Base-by-base conservation (phyloP, 345 rosid species). In the Populus pruinosa region DNA sequence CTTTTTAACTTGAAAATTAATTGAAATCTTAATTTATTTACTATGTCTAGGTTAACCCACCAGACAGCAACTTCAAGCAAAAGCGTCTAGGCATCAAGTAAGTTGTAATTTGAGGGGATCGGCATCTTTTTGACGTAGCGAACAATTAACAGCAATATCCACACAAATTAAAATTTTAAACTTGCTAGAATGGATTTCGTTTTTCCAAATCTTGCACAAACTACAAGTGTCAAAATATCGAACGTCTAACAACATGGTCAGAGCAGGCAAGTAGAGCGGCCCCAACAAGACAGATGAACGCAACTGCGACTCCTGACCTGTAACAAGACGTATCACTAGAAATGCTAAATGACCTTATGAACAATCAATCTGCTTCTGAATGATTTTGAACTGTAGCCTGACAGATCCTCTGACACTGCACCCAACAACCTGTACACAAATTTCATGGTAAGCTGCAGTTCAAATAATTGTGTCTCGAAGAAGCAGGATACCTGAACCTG, bases 401-500 rank as follows among this genome's bases (percentile, higher is more conserved):
- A 47, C 4, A 10, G 56, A 50, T 14, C 77, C 56, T 69, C 69
- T 20, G 63, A 62, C 31, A 62, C 63, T 43, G 73, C 59, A 50
- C 41, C 62, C 75, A 23, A 29, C 23, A 67, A 78, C 83, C 90
- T 80, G 90, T 80, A 82, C 38, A 82, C 70, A 78, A 80, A 83
- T 83, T 76, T 75, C 86, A 77, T 69, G 33, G 71, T 80, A 69
- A 87, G 86, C 78, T 69, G 82, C 78, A 74, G 82, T 39, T 77
- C 78, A 29, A 65, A 65, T 47, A 75, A 76, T 73, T 67, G 71
- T 5, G 70, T 67, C 55, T 85, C 77, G 56, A 17, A 67, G 71
- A 71, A 74, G 82, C 86, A 88, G 90, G 86, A 74, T 84, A 77
- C 83, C 89, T 79, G 85, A 79, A 86, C 86, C 89, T 84, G 89